Conservation (phyloP, 2,329 filamentous ascomycete genomes). For the Peltaster fructicola region DNA sequence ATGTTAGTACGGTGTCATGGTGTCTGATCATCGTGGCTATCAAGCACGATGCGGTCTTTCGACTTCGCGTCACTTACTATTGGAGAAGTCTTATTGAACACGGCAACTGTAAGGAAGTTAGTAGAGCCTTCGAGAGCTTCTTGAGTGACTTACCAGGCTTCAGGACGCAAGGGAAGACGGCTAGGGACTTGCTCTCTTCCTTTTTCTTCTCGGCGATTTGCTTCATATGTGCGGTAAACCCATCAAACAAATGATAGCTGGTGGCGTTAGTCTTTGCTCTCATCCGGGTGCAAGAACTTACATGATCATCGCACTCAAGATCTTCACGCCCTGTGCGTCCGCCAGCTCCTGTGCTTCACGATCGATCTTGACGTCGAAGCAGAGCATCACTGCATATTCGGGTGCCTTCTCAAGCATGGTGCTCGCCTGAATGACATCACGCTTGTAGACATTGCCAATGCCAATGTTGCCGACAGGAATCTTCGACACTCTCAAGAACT, state of each 20-base stretch:
- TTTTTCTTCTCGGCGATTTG: constrained; percentile 78
- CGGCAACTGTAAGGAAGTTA: too few relatives aligned
- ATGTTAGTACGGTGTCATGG: too few relatives aligned
- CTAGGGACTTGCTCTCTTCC: constrained; percentile 86
- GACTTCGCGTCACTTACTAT: too few relatives aligned
- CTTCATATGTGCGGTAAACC: constrained; percentile 90
- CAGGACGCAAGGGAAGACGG: constrained; percentile 92
- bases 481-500: constrained; percentile 91
- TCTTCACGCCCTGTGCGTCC: constrained; percentile 86
- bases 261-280: too few relatives aligned
- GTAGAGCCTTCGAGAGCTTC: too few relatives aligned
- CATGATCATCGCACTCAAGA: constrained; percentile 98
- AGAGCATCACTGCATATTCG: constrained; percentile 97
- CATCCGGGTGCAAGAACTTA: too few relatives aligned
- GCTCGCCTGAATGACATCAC: constrained; percentile 84
- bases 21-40: too few relatives aligned
- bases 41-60: too few relatives aligned
- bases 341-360: constrained; percentile 86
- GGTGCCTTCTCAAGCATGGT: constrained; percentile 92
- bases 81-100: constrained; percentile 96
- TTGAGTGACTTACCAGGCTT: too few relatives aligned
- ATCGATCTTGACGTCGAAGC: constrained; percentile 98
- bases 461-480: constrained; percentile 95
- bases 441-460: constrained; percentile 94
- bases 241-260: constrained; percentile 94